Base-by-base conservation (phyloP, 2,329 filamentous ascomycete genomes). In the Pyrenochaeta sp. region DNA sequence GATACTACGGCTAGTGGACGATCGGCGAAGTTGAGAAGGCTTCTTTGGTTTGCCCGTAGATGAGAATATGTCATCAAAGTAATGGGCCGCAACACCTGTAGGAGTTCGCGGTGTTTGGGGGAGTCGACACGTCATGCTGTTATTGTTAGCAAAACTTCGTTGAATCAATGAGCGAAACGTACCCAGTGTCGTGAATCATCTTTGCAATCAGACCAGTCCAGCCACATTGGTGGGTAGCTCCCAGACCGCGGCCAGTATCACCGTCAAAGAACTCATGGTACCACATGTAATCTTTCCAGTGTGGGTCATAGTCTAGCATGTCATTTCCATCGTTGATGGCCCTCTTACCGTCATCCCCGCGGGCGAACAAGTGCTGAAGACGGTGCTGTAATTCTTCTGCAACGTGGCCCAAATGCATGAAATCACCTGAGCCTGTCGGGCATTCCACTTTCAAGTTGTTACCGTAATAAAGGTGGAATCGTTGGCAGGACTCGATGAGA, bases 241-340 rank as follows among this genome's bases (percentile, higher is more conserved):
- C 93, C 1, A 97, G 81, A 11, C 94, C 93, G 56, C 91, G 87
- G 10, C 93, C 93, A 36, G 80, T 86, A 68, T 97, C 92, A 26
- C 91, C 93, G 66, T 97, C 93, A 67, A 97, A 97, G 79, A 95
- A 97, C 71, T 97, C 93, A 68, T 96, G 88, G 80, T 96, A 97
- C 89, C 90, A 96, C 61, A 97, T 78, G 63, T 92, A 84, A 63
- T 95, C 92, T 71, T 88, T 93, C 93, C 93, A 97, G 72, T 96
- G 79, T 17, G 89, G 86, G 65, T 97, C 91, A 64, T 89, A 96
- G 74, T 97, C 91, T 21, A 96, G 84, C 55, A 87, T 81, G 60
- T 96, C 87, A 58, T 88, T 90, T 13, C 89, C 87, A 42, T 83
- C 86, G 63, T 97, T 95, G 77, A 96, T 88, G 53, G 91, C 93